Conservation (phyloP, 2,329 filamentous ascomycete genomes). For the Bipolaris sorokiniana region DNA sequence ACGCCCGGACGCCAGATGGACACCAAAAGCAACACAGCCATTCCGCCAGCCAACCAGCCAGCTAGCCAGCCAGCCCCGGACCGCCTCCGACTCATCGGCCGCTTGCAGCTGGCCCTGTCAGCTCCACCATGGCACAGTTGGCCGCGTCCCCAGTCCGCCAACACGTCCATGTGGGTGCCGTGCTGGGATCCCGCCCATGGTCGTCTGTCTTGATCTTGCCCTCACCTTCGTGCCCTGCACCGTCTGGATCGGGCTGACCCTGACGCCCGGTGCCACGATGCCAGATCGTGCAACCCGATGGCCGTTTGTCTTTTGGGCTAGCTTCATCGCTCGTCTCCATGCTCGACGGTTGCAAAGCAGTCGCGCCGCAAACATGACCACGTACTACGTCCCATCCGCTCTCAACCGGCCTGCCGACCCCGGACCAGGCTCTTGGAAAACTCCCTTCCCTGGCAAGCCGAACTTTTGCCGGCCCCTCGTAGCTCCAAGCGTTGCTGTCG, state of each 20-base stretch:
- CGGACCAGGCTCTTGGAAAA: conserved; percentile 38
- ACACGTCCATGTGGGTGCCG: too few species aligned
- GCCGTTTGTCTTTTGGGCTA: conserved; percentile 26
- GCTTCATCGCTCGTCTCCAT: conserved; percentile 21
- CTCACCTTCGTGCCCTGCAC: conserved; percentile 33
- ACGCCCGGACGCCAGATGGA: too few species aligned
- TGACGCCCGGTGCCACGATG: conserved; percentile 47
- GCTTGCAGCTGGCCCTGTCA: too few species aligned
- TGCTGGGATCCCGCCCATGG: not conserved
- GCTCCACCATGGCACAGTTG: too few species aligned
- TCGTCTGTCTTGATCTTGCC: not conserved
- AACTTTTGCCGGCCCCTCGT: conserved; percentile 23
- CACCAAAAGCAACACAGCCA: not conserved
- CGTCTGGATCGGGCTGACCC: conserved; percentile 44
- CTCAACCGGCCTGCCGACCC: conserved; percentile 11
- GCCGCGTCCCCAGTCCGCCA: too few species aligned
- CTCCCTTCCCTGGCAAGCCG: conserved; percentile 9
- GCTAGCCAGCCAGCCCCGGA: not conserved
- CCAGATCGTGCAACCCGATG: conserved; percentile 45
- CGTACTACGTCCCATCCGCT: conserved; percentile 26
- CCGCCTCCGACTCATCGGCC: too few species aligned
- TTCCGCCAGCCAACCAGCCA: not conserved
- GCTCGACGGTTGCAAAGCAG: conserved; percentile 1
- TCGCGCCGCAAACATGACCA: conserved; percentile 17
- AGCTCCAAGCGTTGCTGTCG: conserved; percentile 27